Evolutionary conservation across 345 rosid genomes (phyloP), one percentile per base, ranked within the genome.

Genomic region (Diplotaxis tenuifolia): DNA sequence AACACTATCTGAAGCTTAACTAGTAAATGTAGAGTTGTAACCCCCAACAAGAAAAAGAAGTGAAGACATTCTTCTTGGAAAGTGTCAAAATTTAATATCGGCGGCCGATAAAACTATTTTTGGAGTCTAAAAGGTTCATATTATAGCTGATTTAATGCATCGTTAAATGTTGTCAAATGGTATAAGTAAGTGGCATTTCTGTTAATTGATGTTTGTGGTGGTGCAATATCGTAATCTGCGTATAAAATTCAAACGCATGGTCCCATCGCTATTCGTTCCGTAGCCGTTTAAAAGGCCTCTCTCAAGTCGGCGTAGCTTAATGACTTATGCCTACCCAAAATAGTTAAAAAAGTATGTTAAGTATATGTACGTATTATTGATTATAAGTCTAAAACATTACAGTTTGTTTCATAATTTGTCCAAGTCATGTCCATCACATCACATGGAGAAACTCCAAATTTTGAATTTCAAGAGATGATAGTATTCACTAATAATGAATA

Each of bases 41-140:
- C 4, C 22, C 23, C 55, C 3, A 15, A 23, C 53, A 54, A 6
- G 57, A 15, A 23, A 63, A 54, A 6, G 57, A 3, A n/a, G 36
- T 20, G 57, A 21, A 55, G 42, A 76, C 71, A 63, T 75, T 62
- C 70, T 69, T 54, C 79, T 76, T 45, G 79, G 23, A 62, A 12
- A n/a, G 36, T 32, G 18, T 15, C 15, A 54, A 62, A 57, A 68
- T 3, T 53, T 28, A 54, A 55, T 25, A 2, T 50, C 61, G 45
- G 78, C 78, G 56, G 62, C 64, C 67, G 53, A 32, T 45, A 38
- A n/a, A n/a, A n/a, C n/a, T n/a, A n/a, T n/a, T n/a, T n/a, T n/a
- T n/a, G n/a, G n/a, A 50, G 18, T 29, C 42, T 29, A 16, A 21
- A 56, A 73, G 56, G 28, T 36, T 20, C 12, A 52, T 9, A 52